Percentiles rank a stretch among this genome's conserved stretches.
Evolutionary conservation across 768 basidiomycete species (phyloP).

Genomic region (Mycena vulgaris): DNA sequence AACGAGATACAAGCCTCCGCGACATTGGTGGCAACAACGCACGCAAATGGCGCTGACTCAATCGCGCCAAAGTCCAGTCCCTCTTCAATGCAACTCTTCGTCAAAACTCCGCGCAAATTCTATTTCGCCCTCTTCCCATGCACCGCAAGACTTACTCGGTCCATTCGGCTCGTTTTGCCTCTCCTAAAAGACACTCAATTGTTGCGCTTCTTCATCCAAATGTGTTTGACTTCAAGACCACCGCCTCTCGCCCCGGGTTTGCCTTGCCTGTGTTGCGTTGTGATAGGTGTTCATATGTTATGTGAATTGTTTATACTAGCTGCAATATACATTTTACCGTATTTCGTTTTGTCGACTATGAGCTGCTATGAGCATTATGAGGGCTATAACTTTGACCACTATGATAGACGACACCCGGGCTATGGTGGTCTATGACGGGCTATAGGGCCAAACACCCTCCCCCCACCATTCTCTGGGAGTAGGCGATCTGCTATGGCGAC

Average conservation of each 20-base stretch:
- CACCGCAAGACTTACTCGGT: background rate
- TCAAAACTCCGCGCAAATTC: slow-evolving; percentile 1
- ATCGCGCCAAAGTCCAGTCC: too few species aligned
- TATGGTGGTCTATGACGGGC: slow-evolving; percentile 10
- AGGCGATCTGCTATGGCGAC: background rate
- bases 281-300: background rate
- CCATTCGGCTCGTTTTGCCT: slow-evolving; percentile 1
- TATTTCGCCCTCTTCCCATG: background rate
- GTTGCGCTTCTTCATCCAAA: background rate
- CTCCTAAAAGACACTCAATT: background rate
- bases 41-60: too few species aligned
- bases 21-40: too few species aligned
- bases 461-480: too few species aligned
- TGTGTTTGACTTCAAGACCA: background rate
- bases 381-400: background rate
- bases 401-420: slow-evolving; percentile 1
- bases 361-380: slow-evolving; percentile 1
- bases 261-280: background rate
- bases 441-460: too few species aligned
- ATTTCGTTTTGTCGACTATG: background rate
- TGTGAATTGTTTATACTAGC: background rate
- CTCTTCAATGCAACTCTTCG: background rate
- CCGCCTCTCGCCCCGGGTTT: background rate
- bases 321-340: background rate
- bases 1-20: too few species aligned